These are phyloP conservation scores for Mycena metata DNA, from an alignment of 768 basidiomycete genomes.

Conservation along the genomic window DNA sequence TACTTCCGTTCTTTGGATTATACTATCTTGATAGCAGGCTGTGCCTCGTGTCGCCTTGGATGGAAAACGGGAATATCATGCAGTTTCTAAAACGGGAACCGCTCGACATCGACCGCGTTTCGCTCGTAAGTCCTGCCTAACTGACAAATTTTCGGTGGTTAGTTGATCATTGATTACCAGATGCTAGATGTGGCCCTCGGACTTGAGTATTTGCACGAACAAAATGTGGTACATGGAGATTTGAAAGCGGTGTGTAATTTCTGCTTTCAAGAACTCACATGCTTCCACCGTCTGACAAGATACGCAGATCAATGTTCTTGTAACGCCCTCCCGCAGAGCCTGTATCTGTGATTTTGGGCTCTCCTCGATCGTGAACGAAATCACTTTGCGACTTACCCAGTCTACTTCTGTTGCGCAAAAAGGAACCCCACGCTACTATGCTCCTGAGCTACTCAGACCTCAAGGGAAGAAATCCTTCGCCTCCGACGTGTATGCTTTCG, in stretches of 20 bases:
- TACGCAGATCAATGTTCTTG: slow-evolving; percentile 59
- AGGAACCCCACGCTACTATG: slow-evolving; percentile 51
- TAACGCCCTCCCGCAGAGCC: slow-evolving; percentile 49
- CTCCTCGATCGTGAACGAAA: not conserved
- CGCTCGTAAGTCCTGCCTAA: slow-evolving; percentile 12
- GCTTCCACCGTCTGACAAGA: no score
- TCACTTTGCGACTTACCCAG: slow-evolving; percentile 38
- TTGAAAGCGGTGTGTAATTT: slow-evolving; percentile 32
- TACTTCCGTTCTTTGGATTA: slow-evolving; percentile 42
- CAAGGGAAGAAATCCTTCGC: slow-evolving; percentile 28
- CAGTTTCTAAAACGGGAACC: slow-evolving; percentile 20
- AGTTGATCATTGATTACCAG: not conserved
- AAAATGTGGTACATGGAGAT: slow-evolving; percentile 38
- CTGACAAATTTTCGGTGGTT: not conserved
- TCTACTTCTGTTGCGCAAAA: slow-evolving; percentile 37
- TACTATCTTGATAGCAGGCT: slow-evolving; percentile 35
- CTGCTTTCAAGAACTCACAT: not conserved
- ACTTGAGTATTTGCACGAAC: slow-evolving; percentile 35
- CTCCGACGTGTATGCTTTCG: slow-evolving; percentile 58
- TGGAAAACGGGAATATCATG: slow-evolving; percentile 44
- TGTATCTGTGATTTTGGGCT: slow-evolving; percentile 7
- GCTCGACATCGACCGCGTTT: not conserved
- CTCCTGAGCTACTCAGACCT: slow-evolving; percentile 52
- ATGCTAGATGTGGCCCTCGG: slow-evolving; percentile 34
- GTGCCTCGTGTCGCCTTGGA: slow-evolving; percentile 48